These are phyloP conservation scores for Monilinia polystroma DNA, from an alignment of 2,329 filamentous ascomycete genomes.

Conservation along the genomic window DNA sequence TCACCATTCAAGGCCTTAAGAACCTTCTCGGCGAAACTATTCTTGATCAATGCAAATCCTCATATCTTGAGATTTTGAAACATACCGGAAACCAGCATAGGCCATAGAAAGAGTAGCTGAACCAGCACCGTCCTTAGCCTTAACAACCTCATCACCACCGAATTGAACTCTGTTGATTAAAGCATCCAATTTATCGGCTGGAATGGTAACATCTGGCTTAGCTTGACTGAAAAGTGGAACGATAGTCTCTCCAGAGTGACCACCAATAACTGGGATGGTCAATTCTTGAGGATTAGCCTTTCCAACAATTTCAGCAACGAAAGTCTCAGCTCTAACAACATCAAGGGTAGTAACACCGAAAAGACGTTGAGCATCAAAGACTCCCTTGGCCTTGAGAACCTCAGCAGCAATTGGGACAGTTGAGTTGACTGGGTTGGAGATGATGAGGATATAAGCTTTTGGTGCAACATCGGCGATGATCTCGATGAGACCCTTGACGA, in stretches of 20 bases:
- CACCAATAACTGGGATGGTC: constrained; percentile 88
- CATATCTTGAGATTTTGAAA: background rate
- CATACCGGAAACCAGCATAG: constrained; percentile 92
- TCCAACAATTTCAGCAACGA: constrained; percentile 71
- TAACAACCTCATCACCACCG: constrained; percentile 97
- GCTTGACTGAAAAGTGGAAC: constrained; percentile 95
- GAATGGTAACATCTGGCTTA: constrained; percentile 75
- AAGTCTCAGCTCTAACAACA: constrained; percentile 94
- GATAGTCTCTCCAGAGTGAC: constrained; percentile 97
- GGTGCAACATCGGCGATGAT: constrained; percentile 84
- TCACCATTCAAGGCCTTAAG: constrained; percentile 91
- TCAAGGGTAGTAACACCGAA: constrained; percentile 99
- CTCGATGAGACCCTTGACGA: constrained; percentile 97
- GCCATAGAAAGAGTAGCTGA: constrained; percentile 99
- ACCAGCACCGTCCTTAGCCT: constrained; percentile 97
- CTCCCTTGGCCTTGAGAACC: constrained; percentile 90
- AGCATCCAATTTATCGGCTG: constrained; percentile 41
- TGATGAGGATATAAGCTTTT: constrained; percentile 93
- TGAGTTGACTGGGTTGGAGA: constrained; percentile 99
- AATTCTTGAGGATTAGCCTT: constrained; percentile 44
- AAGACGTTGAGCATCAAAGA: constrained; percentile 99
- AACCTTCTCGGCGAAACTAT: constrained; percentile 88
- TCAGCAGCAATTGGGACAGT: constrained; percentile 97
- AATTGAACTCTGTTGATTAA: constrained; percentile 96
- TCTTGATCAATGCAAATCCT: constrained; percentile 24